Base-by-base conservation (phyloP, 2,329 filamentous ascomycete genomes). In the Colletotrichum godetiae region DNA sequence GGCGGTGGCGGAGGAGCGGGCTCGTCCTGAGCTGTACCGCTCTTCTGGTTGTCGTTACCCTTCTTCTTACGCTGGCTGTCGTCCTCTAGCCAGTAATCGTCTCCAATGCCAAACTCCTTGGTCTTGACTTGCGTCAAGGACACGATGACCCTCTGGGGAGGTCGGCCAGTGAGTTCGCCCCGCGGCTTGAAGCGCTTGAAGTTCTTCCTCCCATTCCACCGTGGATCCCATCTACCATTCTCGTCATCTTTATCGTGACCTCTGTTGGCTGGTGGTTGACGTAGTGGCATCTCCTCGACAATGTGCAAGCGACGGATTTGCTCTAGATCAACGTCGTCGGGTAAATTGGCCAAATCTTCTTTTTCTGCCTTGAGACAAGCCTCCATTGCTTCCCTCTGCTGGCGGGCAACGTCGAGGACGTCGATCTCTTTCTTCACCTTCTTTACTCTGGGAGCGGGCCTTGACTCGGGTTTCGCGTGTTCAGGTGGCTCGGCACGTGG, bases 161-260 rank as follows among this genome's bases (percentile, higher is more conserved):
- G 80, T 19, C 87, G 81, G 6, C 87, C 84, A 2, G 78, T 75
- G 6, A 76, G 76, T 24, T 88, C 88, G 29, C 90, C 92, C 66
- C 90, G 87, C 67, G 86, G 87, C 27, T 88, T 87, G 79, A 99
- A 99, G 77, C 91, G 93, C 82, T 99, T 99, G 85, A 98, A 99
- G 79, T 99, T 98, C 82, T 95, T 96, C 56, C 96, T 89, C 0
- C 96, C 97, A 80, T 98, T 97, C 97, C 97, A 99, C 52, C 88
- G 88, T 0, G 94, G 91, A 76, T 98, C 90, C 95, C 96, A 98
- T 53, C 94, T 88, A 5, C 88, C 87, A 56, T 86, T 85, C 1
- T 83, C 85, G 57, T 87, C 81, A 24, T 89, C 87, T 69, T 86
- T 83, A n/a, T 92, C 90, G 22, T 87, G 83, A 42, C 81, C 76